Evolutionary conservation across 768 basidiomycete genomes (phyloP), one percentile per base, ranked within the genome.

Genomic region (Terana coerulea): DNA sequence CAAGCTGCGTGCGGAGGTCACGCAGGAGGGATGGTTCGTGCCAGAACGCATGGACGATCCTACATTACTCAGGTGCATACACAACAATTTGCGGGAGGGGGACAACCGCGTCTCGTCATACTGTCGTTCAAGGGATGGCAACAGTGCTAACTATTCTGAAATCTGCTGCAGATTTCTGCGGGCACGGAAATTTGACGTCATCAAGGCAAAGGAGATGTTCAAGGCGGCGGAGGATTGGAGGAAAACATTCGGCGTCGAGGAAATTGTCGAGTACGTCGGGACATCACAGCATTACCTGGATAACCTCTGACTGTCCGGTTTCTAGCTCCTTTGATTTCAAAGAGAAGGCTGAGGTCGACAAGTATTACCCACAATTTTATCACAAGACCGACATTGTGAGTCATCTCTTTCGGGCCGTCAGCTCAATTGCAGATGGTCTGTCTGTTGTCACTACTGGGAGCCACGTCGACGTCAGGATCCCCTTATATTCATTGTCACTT

Each of bases 281-380:
- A 14, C 51, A 37, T 33, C 51, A 42, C 33, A 22, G 11, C 22
- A 15, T 37, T 24, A 36, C 25, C 34, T 30, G n/a, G 19, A 5
- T 24, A n/a, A 5, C 41, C 28, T 43, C 54, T 48, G 41, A 53
- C 41, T 31, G 44, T 22, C 47, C 31, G 11, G 37, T 17, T 41
- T 2, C 3, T 54, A 91, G 91, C 59, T 84, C 79, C 64, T 98
- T 97, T 65, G 81, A 87, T 47, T 98, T 95, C 69, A 79, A 79
- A 50, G 94, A 97, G 69, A 86, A 85, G 64, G 70, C 68, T 31
- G 77, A 83, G 60, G 94, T 98, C 7, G 82, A 93, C 76, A 88
- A 90, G 71, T 92, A 88, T 61, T 98, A 97, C 63, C 94, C 95
- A 2, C 93, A 95, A 62, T 97, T 81, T 70, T 97, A 98, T 68